Evolutionary conservation across 1,284 basidiomycete species (phyloP), one percentile per base, ranked within the genome.

Genomic region (Agroathelia rolfsii): DNA sequence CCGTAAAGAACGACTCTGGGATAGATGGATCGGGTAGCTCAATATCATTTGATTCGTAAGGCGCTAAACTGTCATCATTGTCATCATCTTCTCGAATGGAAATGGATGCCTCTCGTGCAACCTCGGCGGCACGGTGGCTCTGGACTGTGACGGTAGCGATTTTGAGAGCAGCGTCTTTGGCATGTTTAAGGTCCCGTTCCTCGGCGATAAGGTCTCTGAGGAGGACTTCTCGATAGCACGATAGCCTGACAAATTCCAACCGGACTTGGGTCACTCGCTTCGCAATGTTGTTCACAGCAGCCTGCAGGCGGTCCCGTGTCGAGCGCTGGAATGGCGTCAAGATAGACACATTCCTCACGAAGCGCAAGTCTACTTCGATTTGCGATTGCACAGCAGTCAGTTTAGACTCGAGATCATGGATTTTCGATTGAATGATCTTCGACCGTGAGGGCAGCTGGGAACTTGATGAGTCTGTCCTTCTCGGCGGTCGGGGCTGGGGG

Each of bases 301-400:
- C 45, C 16, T 74, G 61, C 21, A 96, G 66, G 28, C 79, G 69
- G 40, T 87, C 84, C 28, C 88, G 74, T 2, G 89, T 92, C 4
- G 78, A 62, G 33, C 73, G 73, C 48, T 83, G 85, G 54, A 96
- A 93, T 2, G 93, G 89, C 6, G 87, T 83, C 29, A 95, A 64
- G 31, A 84, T 72, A 2, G 78, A 79, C n/a, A 95, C 66, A 47
- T 92, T 93, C 25, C 82, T 76, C 12, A 83, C 74, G 24, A 82
- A 58, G 16, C 82, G 74, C 48, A 92, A 59, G 43, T 83, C 72
- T 9, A 69, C 58, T 29, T 82, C 72, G n/a, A 95, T 71, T 37
- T 74, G 69, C 0, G 62, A 51, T 44, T 78, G 74, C n/a, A 68
- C 60, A 1, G 64, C 51, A 10, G 60, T 52, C 31, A 88, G 72